Conservation (phyloP, 768 basidiomycete species). For the Pleurotus eryngii region DNA sequence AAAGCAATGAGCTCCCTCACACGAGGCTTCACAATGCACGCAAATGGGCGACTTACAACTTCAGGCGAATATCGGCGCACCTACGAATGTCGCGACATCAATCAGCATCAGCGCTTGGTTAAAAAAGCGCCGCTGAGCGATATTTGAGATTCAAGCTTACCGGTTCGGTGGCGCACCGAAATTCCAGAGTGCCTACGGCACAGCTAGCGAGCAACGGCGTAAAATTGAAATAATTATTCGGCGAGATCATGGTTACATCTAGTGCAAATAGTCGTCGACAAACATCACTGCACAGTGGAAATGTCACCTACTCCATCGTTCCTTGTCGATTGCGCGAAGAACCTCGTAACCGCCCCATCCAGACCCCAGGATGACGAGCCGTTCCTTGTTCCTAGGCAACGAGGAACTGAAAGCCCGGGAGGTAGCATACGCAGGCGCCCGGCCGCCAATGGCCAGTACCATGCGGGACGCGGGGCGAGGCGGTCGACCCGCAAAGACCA, state of each 20-base stretch:
- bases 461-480: neutral
- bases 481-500: neutral
- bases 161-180: conserved; percentile 76
- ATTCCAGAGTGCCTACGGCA: conserved; percentile 83
- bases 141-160: conserved; percentile 36
- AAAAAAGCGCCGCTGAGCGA: neutral
- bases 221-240: conserved; percentile 67
- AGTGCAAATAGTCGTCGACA: conserved; percentile 1
- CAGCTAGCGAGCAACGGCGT: conserved; percentile 66
- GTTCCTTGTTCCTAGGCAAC: conserved; percentile 30
- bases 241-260: conserved; percentile 69
- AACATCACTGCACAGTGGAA: neutral
- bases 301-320: conserved; percentile 55
- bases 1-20: neutral
- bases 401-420: conserved; percentile 38
- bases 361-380: conserved; percentile 68
- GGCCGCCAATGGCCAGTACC: neutral
- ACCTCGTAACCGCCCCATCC: conserved; percentile 81
- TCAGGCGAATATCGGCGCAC: conserved; percentile 55
- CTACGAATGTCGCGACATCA: conserved; percentile 21
- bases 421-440: neutral
- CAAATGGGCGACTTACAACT: conserved; percentile 35
- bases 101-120: neutral
- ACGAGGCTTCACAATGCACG: too few relatives aligned
- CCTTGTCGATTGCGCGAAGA: conserved; percentile 64